These are phyloP conservation scores for Scopulariopsis brevicaulis DNA, from an alignment of 2,329 filamentous ascomycete genomes.

Conservation along the genomic window DNA sequence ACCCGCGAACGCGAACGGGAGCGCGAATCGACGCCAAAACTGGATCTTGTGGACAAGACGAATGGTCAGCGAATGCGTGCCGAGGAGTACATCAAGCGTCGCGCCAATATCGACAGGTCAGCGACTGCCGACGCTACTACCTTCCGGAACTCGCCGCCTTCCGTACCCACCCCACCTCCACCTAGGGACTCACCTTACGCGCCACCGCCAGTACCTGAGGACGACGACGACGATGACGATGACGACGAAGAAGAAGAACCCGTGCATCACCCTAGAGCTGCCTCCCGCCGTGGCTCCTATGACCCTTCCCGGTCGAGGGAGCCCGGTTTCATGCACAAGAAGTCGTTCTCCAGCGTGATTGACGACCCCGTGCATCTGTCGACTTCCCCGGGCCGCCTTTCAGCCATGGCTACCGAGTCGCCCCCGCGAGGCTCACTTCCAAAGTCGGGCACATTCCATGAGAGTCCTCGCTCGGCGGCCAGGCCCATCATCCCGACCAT, in stretches of 20 bases:
- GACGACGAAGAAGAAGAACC: slow-evolving; percentile 14
- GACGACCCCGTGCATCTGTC: neutral
- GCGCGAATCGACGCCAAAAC: slow-evolving; percentile 8
- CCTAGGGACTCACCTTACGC: slow-evolving; percentile 15
- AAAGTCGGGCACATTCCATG: slow-evolving; percentile 3
- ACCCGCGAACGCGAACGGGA: slow-evolving; percentile 23
- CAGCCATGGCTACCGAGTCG: neutral
- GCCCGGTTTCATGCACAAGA: neutral
- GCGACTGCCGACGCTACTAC: slow-evolving; percentile 7
- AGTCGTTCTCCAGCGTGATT: neutral
- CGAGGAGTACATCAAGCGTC: slow-evolving; percentile 18
- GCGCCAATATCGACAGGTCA: slow-evolving; percentile 10
- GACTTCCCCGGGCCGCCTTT: neutral
- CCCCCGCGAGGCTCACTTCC: neutral
- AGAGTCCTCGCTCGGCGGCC: neutral
- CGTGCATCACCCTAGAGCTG: slow-evolving; percentile 19
- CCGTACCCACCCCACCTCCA: slow-evolving; percentile 23
- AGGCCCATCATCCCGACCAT: neutral
- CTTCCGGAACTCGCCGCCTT: slow-evolving; percentile 14
- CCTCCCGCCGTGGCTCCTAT: slow-evolving; percentile 18
- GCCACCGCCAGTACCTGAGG: slow-evolving; percentile 6
- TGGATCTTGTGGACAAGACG: slow-evolving; percentile 11
- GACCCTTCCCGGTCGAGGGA: neutral
- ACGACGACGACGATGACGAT: slow-evolving; percentile 8
- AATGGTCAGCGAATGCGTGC: slow-evolving; percentile 13